Percentiles rank a stretch among this genome's conserved stretches.
Evolutionary conservation across 2,329 filamentous ascomycete species (phyloP).

Genomic region (Colletotrichum navitas): DNA sequence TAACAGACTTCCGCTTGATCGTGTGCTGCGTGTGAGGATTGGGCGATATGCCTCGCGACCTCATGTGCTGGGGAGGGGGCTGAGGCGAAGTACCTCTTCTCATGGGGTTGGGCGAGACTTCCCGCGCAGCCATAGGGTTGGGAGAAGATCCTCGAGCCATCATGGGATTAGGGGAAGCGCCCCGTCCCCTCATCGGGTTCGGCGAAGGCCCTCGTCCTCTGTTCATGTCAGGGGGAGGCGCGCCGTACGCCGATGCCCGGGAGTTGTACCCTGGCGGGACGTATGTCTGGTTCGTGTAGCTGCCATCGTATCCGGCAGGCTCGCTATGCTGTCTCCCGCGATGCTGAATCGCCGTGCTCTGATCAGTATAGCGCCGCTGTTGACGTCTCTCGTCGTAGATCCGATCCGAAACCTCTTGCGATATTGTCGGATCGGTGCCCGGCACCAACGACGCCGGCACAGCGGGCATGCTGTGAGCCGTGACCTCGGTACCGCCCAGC

Average conservation of each 20-base stretch:
- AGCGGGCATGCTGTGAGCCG: slow-evolving; percentile 58
- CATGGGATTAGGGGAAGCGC: slow-evolving; percentile 40
- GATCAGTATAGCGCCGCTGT: slow-evolving; percentile 59
- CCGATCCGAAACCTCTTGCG: slow-evolving; percentile 69
- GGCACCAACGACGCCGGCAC: slow-evolving; percentile 71
- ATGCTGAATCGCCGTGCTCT: slow-evolving; percentile 56
- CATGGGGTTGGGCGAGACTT: slow-evolving; percentile 61
- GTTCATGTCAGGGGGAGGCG: slow-evolving; percentile 45
- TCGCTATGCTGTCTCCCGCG: slow-evolving; percentile 56
- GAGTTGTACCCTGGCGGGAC: slow-evolving; percentile 60
- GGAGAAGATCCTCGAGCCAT: slow-evolving; percentile 40
- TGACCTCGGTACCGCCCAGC: slow-evolving; percentile 51
- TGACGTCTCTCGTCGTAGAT: slow-evolving; percentile 67
- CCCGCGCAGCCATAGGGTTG: slow-evolving; percentile 56
- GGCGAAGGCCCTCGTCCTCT: slow-evolving; percentile 55
- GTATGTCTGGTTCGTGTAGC: slow-evolving; percentile 49
- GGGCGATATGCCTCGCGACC: slow-evolving; percentile 58
- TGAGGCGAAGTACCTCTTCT: slow-evolving; percentile 46
- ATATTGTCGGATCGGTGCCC: slow-evolving; percentile 68
- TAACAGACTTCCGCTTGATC: slow-evolving; percentile 79
- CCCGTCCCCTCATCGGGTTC: slow-evolving; percentile 47
- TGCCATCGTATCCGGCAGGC: slow-evolving; percentile 31
- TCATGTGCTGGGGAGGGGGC: slow-evolving; percentile 53
- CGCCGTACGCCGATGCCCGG: slow-evolving; percentile 55
- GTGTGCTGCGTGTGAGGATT: slow-evolving; percentile 62